Base-by-base conservation (phyloP, 2,329 filamentous ascomycete species). In the Microcyclospora tardicrescens region DNA sequence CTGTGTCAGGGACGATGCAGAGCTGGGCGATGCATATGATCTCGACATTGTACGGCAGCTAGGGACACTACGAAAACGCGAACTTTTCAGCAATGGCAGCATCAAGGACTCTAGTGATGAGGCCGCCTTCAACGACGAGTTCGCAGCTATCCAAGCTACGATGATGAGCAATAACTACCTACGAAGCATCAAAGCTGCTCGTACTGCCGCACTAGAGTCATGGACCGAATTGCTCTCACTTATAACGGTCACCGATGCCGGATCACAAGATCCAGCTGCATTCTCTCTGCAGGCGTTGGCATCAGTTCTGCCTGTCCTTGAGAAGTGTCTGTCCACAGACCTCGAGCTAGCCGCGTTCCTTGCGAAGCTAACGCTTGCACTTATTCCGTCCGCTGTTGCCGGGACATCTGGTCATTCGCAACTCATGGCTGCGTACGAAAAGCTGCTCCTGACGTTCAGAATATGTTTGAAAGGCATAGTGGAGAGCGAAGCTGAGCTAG, bases 381-480 rank as follows among this genome's bases (percentile, higher is more conserved):
- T 91, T 2, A 68, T 87, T 3, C 81, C 78, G 55, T 77, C 81
- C 57, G 65, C 58, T 59, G 13, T 60, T 61, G 3, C 65, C 62
- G 46, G 65, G 61, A 85, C 56, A 70, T 89, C 16, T 77, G 91
- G 28, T 83, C n/a, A 12, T 16, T 9, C 33, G 38, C 12, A 38
- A 16, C 14, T 33, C 39, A 14, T 28, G 31, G 14, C 42, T 4
- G 42, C 44, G 5, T 37, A 85, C 55, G 89, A 96, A 57, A 84
- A 91, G 54, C 71, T 96, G 0, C 87, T 86, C 55, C 82, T 94
- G 55, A 73, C 96, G 3, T 95, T 98, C 68, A 83, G 93, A 45
- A 75, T 85, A 30, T 87, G 84, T 44, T 68, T 95, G 11, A 74
- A 79, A 50, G 84, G 85, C 5, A 81, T 93, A 39, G 76, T 79